phyloP scores from a whole-genome alignment of 352 stramenopile genomes.

The Stephanocyclus meneghinianus region DNA sequence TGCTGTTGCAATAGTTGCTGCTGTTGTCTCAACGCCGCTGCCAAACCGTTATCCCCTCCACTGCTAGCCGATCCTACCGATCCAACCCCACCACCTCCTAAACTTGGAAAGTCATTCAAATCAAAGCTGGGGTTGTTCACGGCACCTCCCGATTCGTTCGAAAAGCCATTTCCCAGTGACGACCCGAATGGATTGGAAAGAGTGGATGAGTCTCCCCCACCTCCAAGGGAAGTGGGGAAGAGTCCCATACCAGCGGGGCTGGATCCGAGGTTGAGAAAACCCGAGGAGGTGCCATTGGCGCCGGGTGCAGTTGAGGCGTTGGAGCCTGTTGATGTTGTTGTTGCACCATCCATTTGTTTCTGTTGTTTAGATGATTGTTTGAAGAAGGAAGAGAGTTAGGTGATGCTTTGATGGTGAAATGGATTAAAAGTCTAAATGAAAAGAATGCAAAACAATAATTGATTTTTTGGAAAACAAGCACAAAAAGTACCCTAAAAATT shows the following conservation, averaged over 20 bases:
- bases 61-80: conserved; percentile 15
- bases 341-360: conserved; percentile 43
- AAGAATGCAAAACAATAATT: too few relatives aligned
- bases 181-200: conserved; percentile 14
- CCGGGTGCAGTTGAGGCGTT: conserved; percentile 21
- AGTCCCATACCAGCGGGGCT: conserved; percentile 35
- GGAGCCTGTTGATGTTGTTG: conserved; percentile 29
- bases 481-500: too few relatives aligned
- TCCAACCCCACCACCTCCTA: conserved; percentile 42
- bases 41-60: conserved; percentile 54
- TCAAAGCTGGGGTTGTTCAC: conserved; percentile 60
- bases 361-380: background rate
- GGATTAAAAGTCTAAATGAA: too few relatives aligned
- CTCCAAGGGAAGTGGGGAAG: conserved; percentile 20
- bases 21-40: conserved; percentile 70
- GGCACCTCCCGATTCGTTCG: conserved; percentile 14
- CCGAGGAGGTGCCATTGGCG: conserved; percentile 22
- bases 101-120: conserved; percentile 81
- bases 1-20: conserved; percentile 69
- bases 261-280: conserved; percentile 44
- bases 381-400: background rate
- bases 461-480: too few relatives aligned
- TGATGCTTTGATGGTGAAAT: background rate
- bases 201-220: conserved; percentile 20
- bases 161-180: conserved; percentile 39